A percentile compares a stretch with the other conserved stretches of the same genome.
Evolutionary conservation across 1,139 yeast species (phyloP).

Genomic region (Debaryomyces udenii): DNA sequence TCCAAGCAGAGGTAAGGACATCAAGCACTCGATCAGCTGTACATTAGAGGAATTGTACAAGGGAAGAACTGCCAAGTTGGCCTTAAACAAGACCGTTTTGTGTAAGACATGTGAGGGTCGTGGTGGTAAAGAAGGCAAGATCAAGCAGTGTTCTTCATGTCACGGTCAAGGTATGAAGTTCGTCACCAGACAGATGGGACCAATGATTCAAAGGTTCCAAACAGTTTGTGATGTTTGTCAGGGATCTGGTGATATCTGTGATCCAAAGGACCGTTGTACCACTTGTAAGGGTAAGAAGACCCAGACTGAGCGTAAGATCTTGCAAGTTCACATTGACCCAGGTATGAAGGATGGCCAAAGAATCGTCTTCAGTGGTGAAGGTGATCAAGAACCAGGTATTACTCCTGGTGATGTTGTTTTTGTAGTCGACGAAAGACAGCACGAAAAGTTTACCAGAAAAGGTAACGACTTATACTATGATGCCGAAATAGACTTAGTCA

Average conservation of each 20-base stretch:
- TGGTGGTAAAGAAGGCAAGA: slow-evolving; percentile 94
- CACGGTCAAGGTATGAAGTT: slow-evolving; percentile 89
- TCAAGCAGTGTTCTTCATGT: slow-evolving; percentile 85
- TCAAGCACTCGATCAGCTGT: slow-evolving; percentile 84
- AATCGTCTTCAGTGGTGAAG: slow-evolving; percentile 91
- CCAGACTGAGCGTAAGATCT: slow-evolving; percentile 82
- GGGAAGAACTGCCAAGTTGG: slow-evolving; percentile 93
- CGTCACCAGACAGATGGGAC: slow-evolving; percentile 98
- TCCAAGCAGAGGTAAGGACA: slow-evolving; percentile 87
- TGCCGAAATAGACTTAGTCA: slow-evolving; percentile 85
- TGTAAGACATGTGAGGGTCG: slow-evolving; percentile 91
- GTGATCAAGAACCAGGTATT: slow-evolving; percentile 95
- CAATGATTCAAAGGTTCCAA: slow-evolving; percentile 98
- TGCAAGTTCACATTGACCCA: slow-evolving; percentile 93
- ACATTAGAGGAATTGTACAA: slow-evolving; percentile 91
- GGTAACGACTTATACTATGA: slow-evolving; percentile 87
- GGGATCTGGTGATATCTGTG: slow-evolving; percentile 90
- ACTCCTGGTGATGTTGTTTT: slow-evolving; percentile 97
- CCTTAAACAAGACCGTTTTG: slow-evolving; percentile 86
- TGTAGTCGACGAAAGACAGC: slow-evolving; percentile 86
- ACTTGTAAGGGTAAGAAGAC: slow-evolving; percentile 90
- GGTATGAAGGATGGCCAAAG: slow-evolving; percentile 97
- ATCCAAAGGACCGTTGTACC: slow-evolving; percentile 88
- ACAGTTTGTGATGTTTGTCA: slow-evolving; percentile 90
- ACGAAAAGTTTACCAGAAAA: slow-evolving; percentile 79